Base-by-base conservation (phyloP, 2,329 filamentous ascomycete genomes). In the Curvularia verruculosa region DNA sequence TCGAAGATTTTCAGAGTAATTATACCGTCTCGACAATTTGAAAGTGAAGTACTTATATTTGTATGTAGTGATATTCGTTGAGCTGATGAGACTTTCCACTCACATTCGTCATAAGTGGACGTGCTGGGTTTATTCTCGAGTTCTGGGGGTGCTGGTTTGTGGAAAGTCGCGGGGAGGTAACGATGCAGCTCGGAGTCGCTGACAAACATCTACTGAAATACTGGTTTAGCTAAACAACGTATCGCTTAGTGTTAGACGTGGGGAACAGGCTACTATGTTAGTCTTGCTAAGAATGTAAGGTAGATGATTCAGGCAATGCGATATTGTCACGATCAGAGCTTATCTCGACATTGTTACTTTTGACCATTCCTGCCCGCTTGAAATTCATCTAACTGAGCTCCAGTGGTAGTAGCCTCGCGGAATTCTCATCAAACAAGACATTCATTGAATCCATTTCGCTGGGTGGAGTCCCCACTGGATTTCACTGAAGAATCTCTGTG, bases 351-450 rank as follows among this genome's bases (percentile, higher is more conserved):
- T 55, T 41, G 19, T 31, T 21, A 5, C 8, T 28, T 12, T 28
- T 9, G 18, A 24, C n/a, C 31, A 10, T 41, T 5, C 40, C 39
- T 45, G 31, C 31, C 19, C 10, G 39, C 9, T 51, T 55, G 47
- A 41, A 55, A 23, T 46, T 15, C 12, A 34, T 34, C 13, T 55
- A 40, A 19, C 39, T 51, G 15, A 47, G 41, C 21, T 56, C 41
- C 15, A 41, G 24, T 26, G 47, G 41, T 3, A 52, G 18, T 8
- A n/a, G n/a, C 5, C 31, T 5, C 12, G 44, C 26, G 26, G 52
- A 56, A 12, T 15, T 21, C 3, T 43, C 36, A 18, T 36, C 7
- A 10, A 50, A 50, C 1, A 29, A 37, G 6, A 18, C 24, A 8
- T 37, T 5, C 10, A 24, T 31, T 9, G 23, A 1, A 9, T n/a